A percentile compares a stretch with the other conserved stretches of the same genome.
Evolutionary conservation across 495 filamentous ascomycete genomes (phyloP).

Genomic region (Thermochaetoides thermophila): DNA sequence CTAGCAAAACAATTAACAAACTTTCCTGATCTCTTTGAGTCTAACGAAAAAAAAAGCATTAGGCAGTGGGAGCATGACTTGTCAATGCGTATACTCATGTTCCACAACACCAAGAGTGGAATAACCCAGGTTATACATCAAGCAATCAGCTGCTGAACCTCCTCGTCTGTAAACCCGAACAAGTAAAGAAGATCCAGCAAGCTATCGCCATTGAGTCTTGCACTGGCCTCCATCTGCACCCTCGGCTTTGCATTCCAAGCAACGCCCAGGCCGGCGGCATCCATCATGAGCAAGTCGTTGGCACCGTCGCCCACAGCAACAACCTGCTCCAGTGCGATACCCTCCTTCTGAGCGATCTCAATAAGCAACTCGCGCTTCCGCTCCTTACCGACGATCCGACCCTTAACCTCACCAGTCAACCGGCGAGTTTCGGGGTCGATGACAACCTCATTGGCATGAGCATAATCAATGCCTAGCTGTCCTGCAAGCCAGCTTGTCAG

Average conservation of each 20-base stretch:
- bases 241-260: slow-evolving; percentile 88
- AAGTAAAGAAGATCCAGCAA: slow-evolving; percentile 73
- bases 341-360: slow-evolving; percentile 60
- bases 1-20: no score
- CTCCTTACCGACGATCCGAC: slow-evolving; percentile 67
- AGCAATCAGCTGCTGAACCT: slow-evolving; percentile 37
- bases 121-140: no score
- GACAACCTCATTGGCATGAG: slow-evolving; percentile 72
- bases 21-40: no score
- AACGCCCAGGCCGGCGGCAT: slow-evolving; percentile 72
- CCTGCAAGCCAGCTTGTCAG: slow-evolving; percentile 73
- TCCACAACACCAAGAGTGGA: neutral
- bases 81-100: no score
- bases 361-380: slow-evolving; percentile 64
- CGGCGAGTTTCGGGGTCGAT: slow-evolving; percentile 41
- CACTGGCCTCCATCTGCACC: slow-evolving; percentile 75
- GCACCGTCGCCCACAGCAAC: slow-evolving; percentile 87
- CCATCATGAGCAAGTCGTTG: slow-evolving; percentile 90
- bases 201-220: slow-evolving; percentile 64
- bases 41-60: no score
- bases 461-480: slow-evolving; percentile 70
- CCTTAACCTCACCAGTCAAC: slow-evolving; percentile 69
- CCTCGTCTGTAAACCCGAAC: slow-evolving; percentile 57
- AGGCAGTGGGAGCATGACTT: no score
- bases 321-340: slow-evolving; percentile 57